Evolutionary conservation across 345 rosid species (phyloP), one percentile per base, ranked within the genome.

Genomic region (Brassica juncea): DNA sequence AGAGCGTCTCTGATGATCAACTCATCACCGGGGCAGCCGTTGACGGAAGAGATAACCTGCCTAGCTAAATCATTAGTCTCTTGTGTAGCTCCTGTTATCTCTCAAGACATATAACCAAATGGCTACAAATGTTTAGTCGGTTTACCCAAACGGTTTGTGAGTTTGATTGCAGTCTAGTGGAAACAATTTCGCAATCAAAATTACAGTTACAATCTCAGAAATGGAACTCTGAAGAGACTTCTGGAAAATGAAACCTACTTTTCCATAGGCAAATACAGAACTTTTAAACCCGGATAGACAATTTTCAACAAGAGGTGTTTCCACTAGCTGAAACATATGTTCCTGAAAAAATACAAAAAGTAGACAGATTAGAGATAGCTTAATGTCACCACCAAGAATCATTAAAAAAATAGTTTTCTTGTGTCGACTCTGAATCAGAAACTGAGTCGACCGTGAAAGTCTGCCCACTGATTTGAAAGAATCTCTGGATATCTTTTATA

Each of bases 261-360:
- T 97, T 74, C 99, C 99, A 73, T 93, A 96, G 39, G 98, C 98
- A 84, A 96, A 96, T 4, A 96, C 95, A 52, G 98, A 96, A 82
- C 98, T 93, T 80, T 96, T 96, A 72, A 96, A 96, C 58, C 99
- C 99, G 28, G 99, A 92, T 12, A 96, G 82, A 82, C 99, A 96
- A 69, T 96, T 96, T 73, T 96, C 98, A 4, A 96, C 98, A 0
- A 96, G 94, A 62, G 99, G 97, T 19, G 81, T 87, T 66, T 98
- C 98, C 10, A 93, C 89, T 49, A 88, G 97, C 87, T 90, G 84
- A 77, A 93, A 95, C 25, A 96, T 86, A 71, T 93, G 97, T 52
- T 84, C 71, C 99, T 96, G 91, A 66, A 80, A 58, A 31, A 35
- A 34, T 59, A 10, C 3, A 10, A 9, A 10, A 10, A 42, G 4